Conservation (phyloP, 2,329 filamentous ascomycete genomes). For the Colletotrichum noveboracense region DNA sequence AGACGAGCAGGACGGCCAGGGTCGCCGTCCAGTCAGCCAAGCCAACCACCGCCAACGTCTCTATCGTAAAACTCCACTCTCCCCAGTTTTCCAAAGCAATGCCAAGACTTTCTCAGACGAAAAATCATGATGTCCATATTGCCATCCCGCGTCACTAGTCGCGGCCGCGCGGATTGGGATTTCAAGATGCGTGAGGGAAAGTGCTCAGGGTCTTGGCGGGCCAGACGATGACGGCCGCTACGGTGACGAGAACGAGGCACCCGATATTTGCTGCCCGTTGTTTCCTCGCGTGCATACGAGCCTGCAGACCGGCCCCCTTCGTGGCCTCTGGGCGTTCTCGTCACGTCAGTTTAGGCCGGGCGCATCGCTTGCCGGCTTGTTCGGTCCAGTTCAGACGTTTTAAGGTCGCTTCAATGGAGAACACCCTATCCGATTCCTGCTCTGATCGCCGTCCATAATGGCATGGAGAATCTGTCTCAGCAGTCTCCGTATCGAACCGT, state of each 20-base stretch:
- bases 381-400: not conserved
- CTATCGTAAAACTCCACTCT: not conserved
- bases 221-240: not conserved
- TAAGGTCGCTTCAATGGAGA: not conserved
- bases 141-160: not conserved
- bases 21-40: not conserved
- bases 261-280: not conserved
- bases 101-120: constrained; percentile 14
- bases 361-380: not conserved
- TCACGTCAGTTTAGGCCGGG: not conserved
- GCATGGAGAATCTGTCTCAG: not conserved
- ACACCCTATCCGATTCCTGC: not conserved
- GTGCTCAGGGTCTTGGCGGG: not conserved
- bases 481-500: not conserved
- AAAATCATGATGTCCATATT: not conserved
- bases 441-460: not conserved
- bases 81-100: constrained; percentile 15
- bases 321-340: not conserved
- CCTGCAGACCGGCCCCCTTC: not conserved
- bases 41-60: constrained; percentile 4
- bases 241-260: not conserved
- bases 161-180: not conserved
- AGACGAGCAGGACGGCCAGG: not conserved
- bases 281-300: not conserved
- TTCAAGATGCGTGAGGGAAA: not conserved